Percentiles rank a stretch among this genome's conserved stretches.
These are phyloP conservation scores for Agaricus sinodeliciosus DNA, from an alignment of 768 basidiomycete genomes.

Conservation along the genomic window DNA sequence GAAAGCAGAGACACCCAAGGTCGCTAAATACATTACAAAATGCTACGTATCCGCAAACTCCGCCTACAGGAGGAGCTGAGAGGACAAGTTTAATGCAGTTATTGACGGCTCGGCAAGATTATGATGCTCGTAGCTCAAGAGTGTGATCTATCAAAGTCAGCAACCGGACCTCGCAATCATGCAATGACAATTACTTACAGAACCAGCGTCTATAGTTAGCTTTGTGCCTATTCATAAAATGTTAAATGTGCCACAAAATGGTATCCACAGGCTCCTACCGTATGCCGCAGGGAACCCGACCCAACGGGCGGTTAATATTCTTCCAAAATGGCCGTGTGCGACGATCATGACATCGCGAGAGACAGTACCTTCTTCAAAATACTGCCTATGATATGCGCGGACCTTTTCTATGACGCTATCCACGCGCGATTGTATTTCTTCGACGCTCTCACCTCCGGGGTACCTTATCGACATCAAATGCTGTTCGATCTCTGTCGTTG, in stretches of 20 bases:
- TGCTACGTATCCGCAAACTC: background rate
- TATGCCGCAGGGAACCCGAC: slow-evolving; percentile 56
- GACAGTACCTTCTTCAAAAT: slow-evolving; percentile 59
- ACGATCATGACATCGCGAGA: slow-evolving; percentile 82
- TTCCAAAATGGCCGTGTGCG: slow-evolving; percentile 83
- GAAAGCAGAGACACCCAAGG: background rate
- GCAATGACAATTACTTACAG: slow-evolving; percentile 7
- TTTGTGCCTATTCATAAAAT: slow-evolving; percentile 8
- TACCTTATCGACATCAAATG: slow-evolving; percentile 43
- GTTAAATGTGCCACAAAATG: background rate
- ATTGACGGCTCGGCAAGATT: slow-evolving; percentile 72
- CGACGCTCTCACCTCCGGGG: slow-evolving; percentile 79
- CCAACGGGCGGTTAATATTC: slow-evolving; percentile 79
- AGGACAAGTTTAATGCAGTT: slow-evolving; percentile 64
- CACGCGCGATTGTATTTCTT: slow-evolving; percentile 74
- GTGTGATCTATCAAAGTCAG: slow-evolving; percentile 59
- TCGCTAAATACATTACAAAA: background rate
- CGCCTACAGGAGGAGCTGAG: slow-evolving; percentile 15
- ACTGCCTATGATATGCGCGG: slow-evolving; percentile 64
- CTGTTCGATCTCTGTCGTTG: background rate
- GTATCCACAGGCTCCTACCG: slow-evolving; percentile 29
- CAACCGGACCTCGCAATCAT: background rate
- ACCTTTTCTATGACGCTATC: slow-evolving; percentile 72
- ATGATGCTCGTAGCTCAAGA: slow-evolving; percentile 81
- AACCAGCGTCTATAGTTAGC: slow-evolving; percentile 11